These are phyloP conservation scores for Cantharellus cinnabarinus DNA, from an alignment of 768 basidiomycete genomes.

Conservation along the genomic window DNA sequence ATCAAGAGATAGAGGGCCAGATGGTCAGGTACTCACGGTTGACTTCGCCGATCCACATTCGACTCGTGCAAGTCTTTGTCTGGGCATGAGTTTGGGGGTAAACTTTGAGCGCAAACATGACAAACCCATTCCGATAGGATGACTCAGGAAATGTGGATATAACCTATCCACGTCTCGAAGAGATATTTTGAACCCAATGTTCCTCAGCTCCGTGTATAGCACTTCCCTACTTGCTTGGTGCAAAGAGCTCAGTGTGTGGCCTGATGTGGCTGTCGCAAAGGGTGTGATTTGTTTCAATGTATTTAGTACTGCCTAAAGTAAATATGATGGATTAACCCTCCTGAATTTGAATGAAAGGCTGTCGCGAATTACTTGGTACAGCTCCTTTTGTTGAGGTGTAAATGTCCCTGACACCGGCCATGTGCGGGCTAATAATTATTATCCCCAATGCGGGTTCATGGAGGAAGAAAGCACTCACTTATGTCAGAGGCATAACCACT, in stretches of 20 bases:
- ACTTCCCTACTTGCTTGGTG: slow-evolving; percentile 52
- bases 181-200: slow-evolving; percentile 49
- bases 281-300: slow-evolving; percentile 19
- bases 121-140: slow-evolving; percentile 78
- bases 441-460: slow-evolving; percentile 1
- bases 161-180: slow-evolving; percentile 48
- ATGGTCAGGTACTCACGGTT: slow-evolving; percentile 11
- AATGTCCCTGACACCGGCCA: slow-evolving; percentile 76
- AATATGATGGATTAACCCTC: too few relatives aligned
- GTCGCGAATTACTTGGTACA: slow-evolving; percentile 35
- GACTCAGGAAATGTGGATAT: slow-evolving; percentile 85
- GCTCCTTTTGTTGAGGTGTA: slow-evolving; percentile 54
- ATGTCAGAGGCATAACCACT: slow-evolving; percentile 93
- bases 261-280: slow-evolving; percentile 22
- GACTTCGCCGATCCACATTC: neutral
- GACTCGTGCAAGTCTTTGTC: slow-evolving; percentile 75
- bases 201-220: slow-evolving; percentile 50
- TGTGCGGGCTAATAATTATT: slow-evolving; percentile 42
- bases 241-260: slow-evolving; percentile 48
- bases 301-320: slow-evolving; percentile 16
- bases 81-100: too few relatives aligned
- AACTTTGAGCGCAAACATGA: neutral
- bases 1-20: slow-evolving; percentile 13
- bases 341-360: too few relatives aligned
- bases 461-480: slow-evolving; percentile 27